These are phyloP conservation scores for Xylaria scruposa DNA, from an alignment of 495 filamentous ascomycete genomes.

Conservation along the genomic window DNA sequence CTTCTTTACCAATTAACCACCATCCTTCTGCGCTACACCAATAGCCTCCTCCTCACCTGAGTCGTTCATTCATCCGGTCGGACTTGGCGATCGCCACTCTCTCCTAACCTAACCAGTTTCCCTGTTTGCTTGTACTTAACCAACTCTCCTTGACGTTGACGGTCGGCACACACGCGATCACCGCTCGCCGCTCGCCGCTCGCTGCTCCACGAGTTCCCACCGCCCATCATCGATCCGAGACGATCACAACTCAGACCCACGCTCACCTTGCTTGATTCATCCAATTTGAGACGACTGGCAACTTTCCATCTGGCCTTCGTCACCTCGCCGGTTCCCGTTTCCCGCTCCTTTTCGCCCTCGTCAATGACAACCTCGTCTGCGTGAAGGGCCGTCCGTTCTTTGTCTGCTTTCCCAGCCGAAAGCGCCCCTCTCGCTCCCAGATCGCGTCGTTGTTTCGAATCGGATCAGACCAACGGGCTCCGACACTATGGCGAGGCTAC, in stretches of 20 bases:
- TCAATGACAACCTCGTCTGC: conserved; percentile 1
- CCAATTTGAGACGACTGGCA: neutral
- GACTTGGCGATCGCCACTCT: conserved; percentile 12
- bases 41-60: conserved; percentile 19
- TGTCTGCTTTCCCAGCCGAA: conserved; percentile 9
- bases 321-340: neutral
- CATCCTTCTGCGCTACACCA: conserved; percentile 6
- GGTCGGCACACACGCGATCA: neutral
- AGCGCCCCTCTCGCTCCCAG: neutral
- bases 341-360: neutral
- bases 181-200: too few relatives aligned
- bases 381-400: conserved; percentile 11
- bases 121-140: neutral
- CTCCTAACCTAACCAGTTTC: neutral
- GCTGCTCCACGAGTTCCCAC: too few relatives aligned
- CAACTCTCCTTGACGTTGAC: conserved; percentile 4
- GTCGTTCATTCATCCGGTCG: conserved; percentile 27
- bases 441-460: neutral
- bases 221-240: conserved; percentile 9
- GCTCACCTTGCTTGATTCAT: neutral
- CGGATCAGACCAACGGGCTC: neutral
- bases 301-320: neutral
- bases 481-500: conserved; percentile 37
- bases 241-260: neutral
- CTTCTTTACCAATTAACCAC: neutral